Conservation (phyloP, 352 stramenopile genomes). For the Phytophthora pluvialis region DNA sequence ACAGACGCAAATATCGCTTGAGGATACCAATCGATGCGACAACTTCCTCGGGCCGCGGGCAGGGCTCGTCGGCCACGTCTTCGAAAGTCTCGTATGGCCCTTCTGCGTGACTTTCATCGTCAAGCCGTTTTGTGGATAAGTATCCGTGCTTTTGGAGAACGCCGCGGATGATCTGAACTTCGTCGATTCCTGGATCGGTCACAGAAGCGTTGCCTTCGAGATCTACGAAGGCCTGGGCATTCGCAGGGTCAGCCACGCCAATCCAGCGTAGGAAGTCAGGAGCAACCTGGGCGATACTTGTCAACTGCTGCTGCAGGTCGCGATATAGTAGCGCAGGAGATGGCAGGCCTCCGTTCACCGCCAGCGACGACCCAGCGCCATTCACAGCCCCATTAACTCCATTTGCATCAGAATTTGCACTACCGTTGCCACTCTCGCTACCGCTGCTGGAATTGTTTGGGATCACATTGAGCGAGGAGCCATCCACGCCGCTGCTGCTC, state of each 20-base stretch:
- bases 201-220: conserved; percentile 81
- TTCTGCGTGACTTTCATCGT: conserved; percentile 55
- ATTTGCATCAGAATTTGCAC: conserved; percentile 17
- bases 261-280: conserved; percentile 84
- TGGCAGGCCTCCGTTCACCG: conserved; percentile 32
- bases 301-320: conserved; percentile 69
- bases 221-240: conserved; percentile 71
- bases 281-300: conserved; percentile 58
- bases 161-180: conserved; percentile 83
- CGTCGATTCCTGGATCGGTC: conserved; percentile 79
- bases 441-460: conserved; percentile 17
- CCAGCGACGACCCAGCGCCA: conserved; percentile 15
- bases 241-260: conserved; percentile 57
- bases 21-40: conserved; percentile 66
- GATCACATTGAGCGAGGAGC: conserved; percentile 11
- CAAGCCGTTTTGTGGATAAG: conserved; percentile 66
- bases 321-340: conserved; percentile 50
- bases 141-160: conserved; percentile 86
- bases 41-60: conserved; percentile 60
- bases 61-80: conserved; percentile 60
- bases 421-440: conserved; percentile 24
- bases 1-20: conserved; percentile 81
- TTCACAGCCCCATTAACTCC: conserved; percentile 11
- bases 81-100: conserved; percentile 58
- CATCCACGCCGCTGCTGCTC: conserved; percentile 19